Evolutionary conservation across 179 eudicot genomes (phyloP), one percentile per base, ranked within the genome.

Genomic region (Sideroxylon spinosum): DNA sequence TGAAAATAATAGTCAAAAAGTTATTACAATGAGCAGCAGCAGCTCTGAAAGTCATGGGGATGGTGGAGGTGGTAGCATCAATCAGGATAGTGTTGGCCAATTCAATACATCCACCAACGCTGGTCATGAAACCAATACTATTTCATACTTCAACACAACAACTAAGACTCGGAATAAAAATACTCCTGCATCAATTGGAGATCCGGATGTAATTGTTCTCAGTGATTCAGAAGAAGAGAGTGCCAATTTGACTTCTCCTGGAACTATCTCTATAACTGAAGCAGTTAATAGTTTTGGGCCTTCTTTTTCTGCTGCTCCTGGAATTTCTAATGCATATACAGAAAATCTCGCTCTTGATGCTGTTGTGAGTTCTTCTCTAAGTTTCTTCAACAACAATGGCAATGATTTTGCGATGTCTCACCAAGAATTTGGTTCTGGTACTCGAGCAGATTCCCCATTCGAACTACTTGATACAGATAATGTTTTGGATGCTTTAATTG

Each of bases 211-310:
- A 29, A 88, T 91, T 68, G 78, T 91, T 84, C 87, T 91, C 37
- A 90, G 93, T 75, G 95, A 91, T 82, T 91, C 95, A 16, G 95
- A 91, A 49, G 95, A 88, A 79, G 95, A 91, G 78, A 85, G 79
- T 82, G 89, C 82, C 32, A 80, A 78, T 56, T 61, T 87, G 78
- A 73, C 80, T 44, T 74, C 81, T 46, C 81, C 88, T 81, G 89
- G 75, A 12, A 73, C 80, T 63, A 69, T 79, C 73, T 79, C 76
- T 73, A 82, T 75, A 57, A 78, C 85, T 65, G 70, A 60, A 62
- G 77, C 70, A 57, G 62, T 79, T 32, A 78, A 75, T 76, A 20
- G 82, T 76, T 83, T 73, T 76, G 91, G 84, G n/a, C 80, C 81
- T 20, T 59, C 81, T 71, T 87, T 71, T 82, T 67, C 87, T 44